Evolutionary conservation across 305 asterid species (phyloP).

Genomic region (Solanum hybrid): DNA sequence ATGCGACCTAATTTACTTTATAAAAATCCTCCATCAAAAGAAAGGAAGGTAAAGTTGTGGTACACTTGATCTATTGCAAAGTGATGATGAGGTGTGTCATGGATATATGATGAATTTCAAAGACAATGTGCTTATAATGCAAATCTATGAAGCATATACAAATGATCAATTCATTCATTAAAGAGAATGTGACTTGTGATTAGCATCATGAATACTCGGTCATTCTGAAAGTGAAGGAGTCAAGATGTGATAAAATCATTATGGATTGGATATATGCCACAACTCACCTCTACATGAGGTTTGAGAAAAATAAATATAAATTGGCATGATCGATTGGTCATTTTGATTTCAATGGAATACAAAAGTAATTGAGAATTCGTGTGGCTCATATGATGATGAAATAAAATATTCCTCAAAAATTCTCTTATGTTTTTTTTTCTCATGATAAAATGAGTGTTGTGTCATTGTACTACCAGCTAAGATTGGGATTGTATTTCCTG

Average conservation of each 20-base stretch:
- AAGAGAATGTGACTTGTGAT: neutral
- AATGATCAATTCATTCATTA: neutral
- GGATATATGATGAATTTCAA: neutral
- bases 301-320: neutral
- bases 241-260: neutral
- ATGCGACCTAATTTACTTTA: neutral
- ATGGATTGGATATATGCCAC: neutral
- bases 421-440: neutral
- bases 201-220: neutral
- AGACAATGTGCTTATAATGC: neutral
- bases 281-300: neutral
- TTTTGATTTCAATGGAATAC: neutral
- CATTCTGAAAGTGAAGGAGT: neutral
- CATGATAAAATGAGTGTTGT: neutral
- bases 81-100: neutral
- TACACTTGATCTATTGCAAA: neutral
- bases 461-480: neutral
- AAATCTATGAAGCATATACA: neutral
- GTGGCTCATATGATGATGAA: neutral
- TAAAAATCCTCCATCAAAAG: neutral
- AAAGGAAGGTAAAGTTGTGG: neutral
- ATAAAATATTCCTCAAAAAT: no score
- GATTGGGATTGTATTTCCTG: neutral
- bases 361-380: neutral
- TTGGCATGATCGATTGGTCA: neutral